Evolutionary conservation across 2,329 filamentous ascomycete genomes (phyloP).

Genomic region (Magnaporthales sp.): DNA sequence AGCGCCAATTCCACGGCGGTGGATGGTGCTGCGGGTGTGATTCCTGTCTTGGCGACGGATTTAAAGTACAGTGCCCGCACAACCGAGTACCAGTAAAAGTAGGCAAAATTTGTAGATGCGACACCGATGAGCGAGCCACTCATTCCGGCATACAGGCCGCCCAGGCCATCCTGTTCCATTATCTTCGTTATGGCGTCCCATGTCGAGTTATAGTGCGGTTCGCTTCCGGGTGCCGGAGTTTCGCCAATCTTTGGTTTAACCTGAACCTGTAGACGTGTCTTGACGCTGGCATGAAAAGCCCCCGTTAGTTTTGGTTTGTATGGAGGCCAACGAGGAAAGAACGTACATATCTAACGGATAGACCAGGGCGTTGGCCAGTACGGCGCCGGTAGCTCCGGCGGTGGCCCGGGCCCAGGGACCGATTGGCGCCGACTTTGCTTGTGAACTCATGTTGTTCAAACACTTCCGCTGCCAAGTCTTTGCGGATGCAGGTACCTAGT

Average conservation of each 20-base stretch:
- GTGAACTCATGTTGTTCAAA: conserved; percentile 37
- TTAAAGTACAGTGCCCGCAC: conserved; percentile 74
- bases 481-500: not conserved
- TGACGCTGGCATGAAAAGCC: conserved; percentile 55
- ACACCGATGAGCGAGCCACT: conserved; percentile 81
- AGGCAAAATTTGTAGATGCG: conserved; percentile 96
- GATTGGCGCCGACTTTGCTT: conserved; percentile 59
- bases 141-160: conserved; percentile 84
- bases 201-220: conserved; percentile 76
- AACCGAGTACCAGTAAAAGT: conserved; percentile 98
- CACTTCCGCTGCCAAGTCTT: not conserved
- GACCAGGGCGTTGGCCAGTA: conserved; percentile 88
- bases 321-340: not conserved
- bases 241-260: conserved; percentile 54
- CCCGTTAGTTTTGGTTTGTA: not conserved
- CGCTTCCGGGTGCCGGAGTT: conserved; percentile 34
- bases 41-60: conserved; percentile 32
- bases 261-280: conserved; percentile 93
- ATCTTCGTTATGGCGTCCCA: conserved; percentile 86
- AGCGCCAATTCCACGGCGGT: conserved; percentile 77
- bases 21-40: conserved; percentile 34
- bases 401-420: conserved; percentile 91
- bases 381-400: conserved; percentile 85
- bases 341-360: conserved; percentile 95
- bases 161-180: conserved; percentile 65